These are phyloP conservation scores for Penicillium paradoxum DNA, from an alignment of 495 filamentous ascomycete genomes.

Conservation along the genomic window DNA sequence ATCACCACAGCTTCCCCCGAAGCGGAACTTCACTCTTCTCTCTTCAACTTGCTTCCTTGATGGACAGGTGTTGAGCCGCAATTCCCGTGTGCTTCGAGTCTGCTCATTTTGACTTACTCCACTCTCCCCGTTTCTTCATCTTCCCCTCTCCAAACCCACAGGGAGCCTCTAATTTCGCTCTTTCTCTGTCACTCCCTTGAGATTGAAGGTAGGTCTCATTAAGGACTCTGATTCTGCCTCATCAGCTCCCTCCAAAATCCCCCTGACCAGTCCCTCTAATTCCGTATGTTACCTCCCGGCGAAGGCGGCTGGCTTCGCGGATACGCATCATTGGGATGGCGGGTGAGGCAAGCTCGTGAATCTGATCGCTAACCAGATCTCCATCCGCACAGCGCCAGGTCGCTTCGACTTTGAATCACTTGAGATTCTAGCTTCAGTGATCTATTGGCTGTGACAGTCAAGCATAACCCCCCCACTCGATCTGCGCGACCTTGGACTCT, in stretches of 20 bases:
- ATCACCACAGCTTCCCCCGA: conserved; percentile 5
- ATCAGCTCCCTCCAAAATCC: background rate
- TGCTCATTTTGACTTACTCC: conserved; percentile 9
- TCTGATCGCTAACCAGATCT: conserved; percentile 24
- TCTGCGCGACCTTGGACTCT: conserved; percentile 11
- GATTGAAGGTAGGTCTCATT: conserved; percentile 21
- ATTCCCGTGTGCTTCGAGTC: conserved; percentile 4
- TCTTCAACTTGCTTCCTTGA: conserved; percentile 6
- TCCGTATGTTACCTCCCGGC: conserved; percentile 6
- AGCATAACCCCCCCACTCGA: conserved; percentile 2
- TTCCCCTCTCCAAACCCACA: conserved; percentile 13
- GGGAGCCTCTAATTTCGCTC: conserved; percentile 12
- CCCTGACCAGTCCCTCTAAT: background rate
- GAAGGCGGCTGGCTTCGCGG: conserved; percentile 10
- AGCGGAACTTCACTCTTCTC: background rate
- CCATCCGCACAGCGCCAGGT: conserved; percentile 28
- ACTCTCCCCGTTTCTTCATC: conserved; percentile 4
- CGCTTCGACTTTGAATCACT: conserved; percentile 22
- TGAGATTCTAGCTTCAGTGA: background rate
- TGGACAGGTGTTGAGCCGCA: conserved; percentile 8
- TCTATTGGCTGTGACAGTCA: background rate
- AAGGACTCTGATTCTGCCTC: background rate
- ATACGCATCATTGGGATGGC: conserved; percentile 20
- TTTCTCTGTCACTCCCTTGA: conserved; percentile 31
- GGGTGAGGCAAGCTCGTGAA: conserved; percentile 19